Conservation (phyloP, 192 early-diverging fungal species). For the Rhizophagus sp. region DNA sequence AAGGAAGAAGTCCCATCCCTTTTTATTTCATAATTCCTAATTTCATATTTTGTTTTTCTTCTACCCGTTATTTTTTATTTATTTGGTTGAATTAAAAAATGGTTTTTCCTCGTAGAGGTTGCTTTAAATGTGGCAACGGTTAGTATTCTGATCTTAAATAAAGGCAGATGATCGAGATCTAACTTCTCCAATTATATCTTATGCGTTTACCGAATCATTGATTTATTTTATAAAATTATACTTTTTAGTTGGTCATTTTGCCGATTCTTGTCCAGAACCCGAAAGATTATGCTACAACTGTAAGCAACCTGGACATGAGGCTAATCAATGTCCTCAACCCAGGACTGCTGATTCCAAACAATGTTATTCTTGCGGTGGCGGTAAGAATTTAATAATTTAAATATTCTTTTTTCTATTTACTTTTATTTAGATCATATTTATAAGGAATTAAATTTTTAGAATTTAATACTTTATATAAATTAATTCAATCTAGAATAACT, state of each 20-base stretch:
- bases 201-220: not conserved
- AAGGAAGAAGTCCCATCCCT: constrained; percentile 18
- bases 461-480: not conserved
- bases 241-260: constrained; percentile 52
- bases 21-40: not conserved
- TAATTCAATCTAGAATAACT: not conserved
- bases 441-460: not conserved
- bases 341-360: constrained; percentile 48
- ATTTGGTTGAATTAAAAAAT: constrained; percentile 20
- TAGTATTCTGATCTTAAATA: constrained; percentile 7
- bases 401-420: no score
- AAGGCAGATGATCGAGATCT: not conserved
- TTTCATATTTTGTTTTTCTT: not conserved
- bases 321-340: constrained; percentile 49
- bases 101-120: constrained; percentile 46
- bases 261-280: constrained; percentile 48
- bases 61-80: not conserved
- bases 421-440: not conserved
- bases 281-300: constrained; percentile 63
- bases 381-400: constrained; percentile 29
- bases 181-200: not conserved
- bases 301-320: constrained; percentile 54
- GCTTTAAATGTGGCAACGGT: constrained; percentile 63
- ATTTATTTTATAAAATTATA: not conserved
- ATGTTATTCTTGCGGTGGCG: constrained; percentile 58